A percentile compares a stretch with the other conserved stretches of the same genome.
These are phyloP conservation scores for Mycena capillaripes DNA, from an alignment of 768 basidiomycete species.

Conservation along the genomic window DNA sequence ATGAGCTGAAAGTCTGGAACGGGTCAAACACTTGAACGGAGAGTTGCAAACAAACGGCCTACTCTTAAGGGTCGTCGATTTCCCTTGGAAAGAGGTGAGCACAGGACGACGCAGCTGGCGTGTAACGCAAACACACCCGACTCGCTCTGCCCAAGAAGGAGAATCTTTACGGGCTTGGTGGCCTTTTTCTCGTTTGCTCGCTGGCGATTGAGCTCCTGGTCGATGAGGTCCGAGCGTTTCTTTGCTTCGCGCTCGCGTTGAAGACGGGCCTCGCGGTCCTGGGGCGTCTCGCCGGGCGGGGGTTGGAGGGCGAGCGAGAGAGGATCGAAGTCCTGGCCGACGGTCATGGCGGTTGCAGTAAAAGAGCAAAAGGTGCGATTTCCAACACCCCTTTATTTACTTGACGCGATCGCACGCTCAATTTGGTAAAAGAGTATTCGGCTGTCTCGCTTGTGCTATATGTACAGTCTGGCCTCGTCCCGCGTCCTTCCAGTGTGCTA, in stretches of 20 bases:
- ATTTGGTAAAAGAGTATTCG: not conserved
- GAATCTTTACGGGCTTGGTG: conserved; percentile 54
- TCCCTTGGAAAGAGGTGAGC: conserved; percentile 53
- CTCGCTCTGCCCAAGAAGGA: conserved; percentile 66
- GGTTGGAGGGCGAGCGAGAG: conserved; percentile 55
- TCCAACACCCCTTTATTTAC: no score
- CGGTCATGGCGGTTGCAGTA: conserved; percentile 1
- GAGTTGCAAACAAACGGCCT: conserved; percentile 38
- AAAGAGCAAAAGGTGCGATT: not conserved
- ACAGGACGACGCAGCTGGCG: not conserved
- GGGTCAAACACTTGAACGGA: not conserved
- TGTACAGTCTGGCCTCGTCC: no score
- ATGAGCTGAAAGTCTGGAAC: conserved; percentile 58
- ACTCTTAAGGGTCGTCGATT: conserved; percentile 74
- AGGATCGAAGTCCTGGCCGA: conserved; percentile 49
- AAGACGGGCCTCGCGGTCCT: conserved; percentile 49
- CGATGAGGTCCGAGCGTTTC: conserved; percentile 59
- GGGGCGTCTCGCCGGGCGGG: conserved; percentile 50
- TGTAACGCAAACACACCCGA: conserved; percentile 56
- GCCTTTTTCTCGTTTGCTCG: conserved; percentile 51
- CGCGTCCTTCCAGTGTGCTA: no score
- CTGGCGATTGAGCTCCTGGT: conserved; percentile 56
- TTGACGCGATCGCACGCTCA: not conserved
- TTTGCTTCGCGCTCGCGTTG: conserved; percentile 56
- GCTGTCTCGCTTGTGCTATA: no score